phyloP scores from a whole-genome alignment of 2,329 filamentous ascomycete genomes.

The Amphichorda felina region DNA sequence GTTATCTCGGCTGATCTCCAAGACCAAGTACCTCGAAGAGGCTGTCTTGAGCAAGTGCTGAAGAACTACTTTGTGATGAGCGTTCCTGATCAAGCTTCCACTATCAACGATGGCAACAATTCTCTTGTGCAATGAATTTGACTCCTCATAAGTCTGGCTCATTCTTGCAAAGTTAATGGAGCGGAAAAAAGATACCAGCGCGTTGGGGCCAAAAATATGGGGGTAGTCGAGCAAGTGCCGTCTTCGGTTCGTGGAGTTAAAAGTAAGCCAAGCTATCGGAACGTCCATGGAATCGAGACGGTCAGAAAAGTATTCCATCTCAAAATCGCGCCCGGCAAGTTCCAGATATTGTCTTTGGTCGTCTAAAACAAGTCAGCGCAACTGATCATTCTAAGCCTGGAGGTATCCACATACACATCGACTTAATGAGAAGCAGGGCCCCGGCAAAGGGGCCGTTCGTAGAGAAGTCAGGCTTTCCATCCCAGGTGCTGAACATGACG shows the following conservation, averaged over 20 bases:
- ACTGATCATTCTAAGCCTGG: background rate
- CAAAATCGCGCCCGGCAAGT: conserved; percentile 57
- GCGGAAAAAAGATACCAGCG: conserved; percentile 73
- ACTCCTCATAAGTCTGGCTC: conserved; percentile 66
- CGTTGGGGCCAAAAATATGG: conserved; percentile 64
- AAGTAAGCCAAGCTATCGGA: conserved; percentile 59
- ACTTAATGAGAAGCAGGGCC: conserved; percentile 60
- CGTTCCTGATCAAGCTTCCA: conserved; percentile 41
- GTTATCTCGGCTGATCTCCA: conserved; percentile 55
- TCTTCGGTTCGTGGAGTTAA: conserved; percentile 46
- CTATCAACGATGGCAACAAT: conserved; percentile 44
- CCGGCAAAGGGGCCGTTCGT: conserved; percentile 64
- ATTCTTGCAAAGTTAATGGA: conserved; percentile 80
- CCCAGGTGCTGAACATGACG: conserved; percentile 69
- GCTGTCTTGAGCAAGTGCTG: conserved; percentile 53
- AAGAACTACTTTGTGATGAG: conserved; percentile 48
- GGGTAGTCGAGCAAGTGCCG: conserved; percentile 71
- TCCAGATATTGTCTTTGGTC: conserved; percentile 51
- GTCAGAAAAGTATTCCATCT: conserved; percentile 64
- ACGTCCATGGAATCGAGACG: conserved; percentile 63
- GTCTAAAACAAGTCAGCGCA: conserved; percentile 27
- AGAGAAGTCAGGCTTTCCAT: conserved; percentile 59
- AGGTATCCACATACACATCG: conserved; percentile 49
- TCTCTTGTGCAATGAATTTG: conserved; percentile 43
- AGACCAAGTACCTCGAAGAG: conserved; percentile 58